Evolutionary conservation across 2,329 filamentous ascomycete species (phyloP).

Genomic region (Lecanicillium sp.): DNA sequence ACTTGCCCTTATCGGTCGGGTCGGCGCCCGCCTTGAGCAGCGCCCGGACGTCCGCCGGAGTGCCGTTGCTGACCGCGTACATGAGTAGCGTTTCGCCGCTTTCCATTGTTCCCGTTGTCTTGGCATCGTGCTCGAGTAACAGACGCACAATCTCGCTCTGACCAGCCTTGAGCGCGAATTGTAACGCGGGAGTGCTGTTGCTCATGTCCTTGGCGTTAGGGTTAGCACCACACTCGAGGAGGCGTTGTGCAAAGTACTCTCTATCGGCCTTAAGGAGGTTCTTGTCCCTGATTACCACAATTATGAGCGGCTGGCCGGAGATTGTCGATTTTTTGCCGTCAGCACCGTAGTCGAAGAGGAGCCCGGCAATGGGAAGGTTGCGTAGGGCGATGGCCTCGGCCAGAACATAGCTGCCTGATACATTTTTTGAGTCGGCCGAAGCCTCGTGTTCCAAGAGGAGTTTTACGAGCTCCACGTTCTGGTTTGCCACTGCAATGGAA

Average conservation of each 20-base stretch:
- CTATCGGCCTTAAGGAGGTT: conserved; percentile 6
- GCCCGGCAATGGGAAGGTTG: not conserved
- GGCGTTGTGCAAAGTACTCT: conserved; percentile 11
- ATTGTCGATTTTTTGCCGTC: conserved; percentile 8
- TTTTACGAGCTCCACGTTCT: conserved; percentile 7
- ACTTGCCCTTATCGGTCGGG: conserved; percentile 20
- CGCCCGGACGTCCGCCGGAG: conserved; percentile 14
- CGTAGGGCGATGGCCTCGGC: conserved; percentile 1
- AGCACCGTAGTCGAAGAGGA: conserved; percentile 10
- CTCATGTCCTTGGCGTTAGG: conserved; percentile 10
- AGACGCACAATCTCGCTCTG: conserved; percentile 15
- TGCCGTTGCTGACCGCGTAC: conserved; percentile 20
- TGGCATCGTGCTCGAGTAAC: conserved; percentile 20
- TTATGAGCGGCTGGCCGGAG: conserved; percentile 14
- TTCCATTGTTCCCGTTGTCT: conserved; percentile 16
- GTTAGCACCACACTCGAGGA: conserved; percentile 17
- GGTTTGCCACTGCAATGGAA: conserved; percentile 1
- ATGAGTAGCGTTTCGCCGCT: conserved; percentile 22
- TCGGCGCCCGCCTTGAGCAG: conserved; percentile 25
- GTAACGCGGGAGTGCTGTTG: not conserved
- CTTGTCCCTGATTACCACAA: conserved; percentile 10
- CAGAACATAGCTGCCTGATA: conserved; percentile 8
- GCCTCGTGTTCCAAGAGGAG: conserved; percentile 12
- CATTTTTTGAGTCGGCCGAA: conserved; percentile 13
- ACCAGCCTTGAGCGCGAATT: conserved; percentile 1